Conservation (phyloP, 2,329 filamentous ascomycete genomes). For the Colletotrichum coccodes region DNA sequence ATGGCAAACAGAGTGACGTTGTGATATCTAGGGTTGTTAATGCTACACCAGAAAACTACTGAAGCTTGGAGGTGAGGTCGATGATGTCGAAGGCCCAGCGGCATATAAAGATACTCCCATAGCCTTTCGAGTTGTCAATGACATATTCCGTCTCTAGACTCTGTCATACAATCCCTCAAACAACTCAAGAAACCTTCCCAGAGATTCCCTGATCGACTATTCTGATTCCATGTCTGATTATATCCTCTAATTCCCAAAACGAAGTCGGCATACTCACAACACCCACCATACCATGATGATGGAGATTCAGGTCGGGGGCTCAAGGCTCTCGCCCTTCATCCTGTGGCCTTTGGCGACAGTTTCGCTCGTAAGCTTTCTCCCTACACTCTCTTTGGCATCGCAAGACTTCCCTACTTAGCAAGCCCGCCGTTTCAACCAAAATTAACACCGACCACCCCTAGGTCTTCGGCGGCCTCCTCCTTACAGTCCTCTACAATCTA, state of each 20-base stretch:
- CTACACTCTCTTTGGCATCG: background rate
- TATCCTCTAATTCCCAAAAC: background rate
- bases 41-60: background rate
- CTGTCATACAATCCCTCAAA: background rate
- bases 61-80: background rate
- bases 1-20: slow-evolving; percentile 9
- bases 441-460: background rate
- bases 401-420: background rate
- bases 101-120: background rate
- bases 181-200: no score
- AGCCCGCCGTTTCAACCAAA: no score
- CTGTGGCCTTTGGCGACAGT: slow-evolving; percentile 8
- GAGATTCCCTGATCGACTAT: no score
- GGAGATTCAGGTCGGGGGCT: background rate
- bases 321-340: slow-evolving; percentile 5
- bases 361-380: background rate
- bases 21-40: background rate
- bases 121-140: background rate
- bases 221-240: background rate
- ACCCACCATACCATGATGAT: background rate
- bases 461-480: slow-evolving; percentile 15
- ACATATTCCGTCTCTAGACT: background rate
- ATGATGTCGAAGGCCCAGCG: background rate
- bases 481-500: slow-evolving; percentile 37
- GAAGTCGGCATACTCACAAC: background rate